Conservation (phyloP, 352 stramenopile species). For the Phytophthora tentaculata region DNA sequence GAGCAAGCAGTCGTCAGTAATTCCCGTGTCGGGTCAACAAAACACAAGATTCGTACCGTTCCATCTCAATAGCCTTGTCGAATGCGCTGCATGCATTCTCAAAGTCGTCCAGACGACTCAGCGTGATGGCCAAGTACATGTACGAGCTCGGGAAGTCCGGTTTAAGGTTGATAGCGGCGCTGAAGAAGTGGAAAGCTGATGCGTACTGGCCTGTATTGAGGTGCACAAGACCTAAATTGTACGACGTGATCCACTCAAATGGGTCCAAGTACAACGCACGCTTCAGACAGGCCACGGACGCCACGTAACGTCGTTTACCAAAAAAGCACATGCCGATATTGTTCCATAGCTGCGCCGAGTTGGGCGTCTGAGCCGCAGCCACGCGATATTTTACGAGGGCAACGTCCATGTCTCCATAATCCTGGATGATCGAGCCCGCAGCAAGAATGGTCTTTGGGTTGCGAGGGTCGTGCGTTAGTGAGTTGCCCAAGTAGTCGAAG, state of each 20-base stretch:
- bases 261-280: slow-evolving; percentile 92
- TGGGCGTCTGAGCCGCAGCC: slow-evolving; percentile 90
- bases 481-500: slow-evolving; percentile 95
- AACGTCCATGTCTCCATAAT: slow-evolving; percentile 94
- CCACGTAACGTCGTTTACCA: slow-evolving; percentile 88
- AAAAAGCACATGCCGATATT: slow-evolving; percentile 97
- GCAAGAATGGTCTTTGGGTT: slow-evolving; percentile 94
- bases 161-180: slow-evolving; percentile 88
- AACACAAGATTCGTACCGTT: slow-evolving; percentile 47
- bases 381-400: slow-evolving; percentile 95
- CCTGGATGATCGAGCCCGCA: slow-evolving; percentile 93
- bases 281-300: slow-evolving; percentile 92
- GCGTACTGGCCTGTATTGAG: slow-evolving; percentile 93
- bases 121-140: slow-evolving; percentile 93
- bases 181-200: slow-evolving; percentile 95
- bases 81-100: slow-evolving; percentile 93
- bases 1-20: slow-evolving; percentile 3
- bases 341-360: slow-evolving; percentile 95
- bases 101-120: slow-evolving; percentile 91
- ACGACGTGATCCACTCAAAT: slow-evolving; percentile 96
- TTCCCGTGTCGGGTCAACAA: background rate
- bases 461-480: slow-evolving; percentile 90
- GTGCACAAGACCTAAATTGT: slow-evolving; percentile 95
- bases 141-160: slow-evolving; percentile 90
- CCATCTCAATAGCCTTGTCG: slow-evolving; percentile 92